Evolutionary conservation across 2,329 filamentous ascomycete genomes (phyloP), one percentile per base, ranked within the genome.

Genomic region (Aspergillus candidus): DNA sequence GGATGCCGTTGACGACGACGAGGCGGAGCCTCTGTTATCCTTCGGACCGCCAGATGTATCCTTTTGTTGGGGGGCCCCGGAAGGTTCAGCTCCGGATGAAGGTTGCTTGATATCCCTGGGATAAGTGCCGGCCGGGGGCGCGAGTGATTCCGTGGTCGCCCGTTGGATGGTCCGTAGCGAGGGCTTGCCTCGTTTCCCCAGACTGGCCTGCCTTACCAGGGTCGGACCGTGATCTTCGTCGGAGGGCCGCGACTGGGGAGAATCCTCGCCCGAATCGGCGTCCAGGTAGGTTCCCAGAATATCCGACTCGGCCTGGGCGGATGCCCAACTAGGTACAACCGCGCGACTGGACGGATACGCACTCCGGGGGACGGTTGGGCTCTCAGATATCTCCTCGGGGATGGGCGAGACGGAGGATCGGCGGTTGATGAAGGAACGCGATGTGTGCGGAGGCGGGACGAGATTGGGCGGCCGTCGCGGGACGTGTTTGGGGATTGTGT

Each of bases 381-480:
- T 55, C 39, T 68, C 71, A 0, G 78, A 74, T 50, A 75, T 78
- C 59, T 89, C 85, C 62, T 89, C 86, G 0, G 82, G 83, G 41
- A 90, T 89, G 0, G 86, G 84, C 0, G 85, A 85, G 18, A 89
- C 83, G 47, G 76, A 83, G 0, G 83, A 85, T 51, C 75, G 78
- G 3, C 83, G 65, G 27, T 65, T 69, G 84, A 55, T 84, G 83
- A 48, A 59, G 55, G 44, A 60, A 58, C 42, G 50, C 12, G 48
- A 51, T 11, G 62, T 54, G 32, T 41, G 38, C 6, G 35, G 63
- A 62, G 15, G 59, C 45, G 59, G 62, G 8, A 62, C 62, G 35
- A 64, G 56, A 35, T 60, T 60, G 17, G 50, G 52, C 12, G 49
- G 48, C 44, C 56, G 60, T 41, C 55, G 57, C 6, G 22, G 22